phyloP scores from a whole-genome alignment of 805 yeast species.

The Metschnikowia lachancei region DNA sequence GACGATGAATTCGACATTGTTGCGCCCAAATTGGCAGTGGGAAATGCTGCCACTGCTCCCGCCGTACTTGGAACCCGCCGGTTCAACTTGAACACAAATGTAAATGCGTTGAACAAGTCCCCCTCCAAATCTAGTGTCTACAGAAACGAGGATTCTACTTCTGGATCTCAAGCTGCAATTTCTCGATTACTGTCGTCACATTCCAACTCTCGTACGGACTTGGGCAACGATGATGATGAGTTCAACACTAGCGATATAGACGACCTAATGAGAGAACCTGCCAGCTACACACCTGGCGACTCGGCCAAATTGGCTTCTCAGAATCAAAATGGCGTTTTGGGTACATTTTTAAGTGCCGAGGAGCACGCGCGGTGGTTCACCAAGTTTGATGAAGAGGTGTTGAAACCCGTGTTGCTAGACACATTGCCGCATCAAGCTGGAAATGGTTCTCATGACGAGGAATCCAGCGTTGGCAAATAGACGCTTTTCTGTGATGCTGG shows the following conservation, averaged over 20 bases:
- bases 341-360: constrained; percentile 50
- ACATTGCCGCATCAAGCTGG: constrained; percentile 31
- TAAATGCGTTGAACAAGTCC: constrained; percentile 17
- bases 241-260: constrained; percentile 37
- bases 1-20: constrained; percentile 97
- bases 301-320: constrained; percentile 6
- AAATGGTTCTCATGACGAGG: constrained; percentile 9
- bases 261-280: constrained; percentile 28
- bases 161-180: constrained; percentile 6
- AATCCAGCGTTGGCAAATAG: constrained; percentile 12
- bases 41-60: constrained; percentile 13
- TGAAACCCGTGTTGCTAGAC: constrained; percentile 88
- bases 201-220: constrained; percentile 22
- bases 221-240: constrained; percentile 25
- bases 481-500: neutral
- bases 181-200: constrained; percentile 7
- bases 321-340: constrained; percentile 32
- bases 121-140: neutral
- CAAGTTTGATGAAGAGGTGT: constrained; percentile 86
- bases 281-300: neutral
- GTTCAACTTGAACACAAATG: constrained; percentile 17
- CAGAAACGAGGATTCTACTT: constrained; percentile 14
- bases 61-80: constrained; percentile 27
- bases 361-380: constrained; percentile 90
- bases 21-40: constrained; percentile 48